Evolutionary conservation across 1,284 basidiomycete genomes (phyloP), one percentile per base, ranked within the genome.

Genomic region (Ceratobasidium papillatum): DNA sequence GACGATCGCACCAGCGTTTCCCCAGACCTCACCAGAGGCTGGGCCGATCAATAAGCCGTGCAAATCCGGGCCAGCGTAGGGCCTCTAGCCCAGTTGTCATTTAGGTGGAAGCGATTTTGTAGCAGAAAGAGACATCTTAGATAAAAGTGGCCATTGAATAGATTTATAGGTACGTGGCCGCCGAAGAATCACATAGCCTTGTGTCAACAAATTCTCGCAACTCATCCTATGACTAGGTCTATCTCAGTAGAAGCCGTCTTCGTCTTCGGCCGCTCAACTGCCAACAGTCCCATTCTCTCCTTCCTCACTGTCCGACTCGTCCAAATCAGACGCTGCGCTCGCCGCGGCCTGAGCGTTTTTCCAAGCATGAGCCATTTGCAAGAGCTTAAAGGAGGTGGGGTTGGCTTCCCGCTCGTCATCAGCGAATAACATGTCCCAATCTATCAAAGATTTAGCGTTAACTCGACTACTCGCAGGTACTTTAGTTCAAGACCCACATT

Each of bases 361-460:
- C 96, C 96, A 98, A 1, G 91, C 91, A 81, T 95, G 94, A 0
- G 96, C 96, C 86, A 93, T 94, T 81, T 96, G 92, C 81, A 98
- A 85, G 85, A 96, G 94, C 81, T 95, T 96, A 90, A 95, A 96
- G 0, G 94, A 90, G 0, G 94, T 91, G 0, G 96, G 94, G 80
- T 97, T 96, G 56, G 92, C 89, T 80, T 96, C 94, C 74, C 91
- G 88, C 80, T 97, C 94, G 86, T 98, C 96, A 85, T 98, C 96
- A 38, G 94, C 90, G 82, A 98, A 98, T 27, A 96, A 91, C 80
- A 96, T 89, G 81, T 97, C 95, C 91, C 93, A 97, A 80, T 96
- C 94, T 95, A 80, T 32, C 71, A 45, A 69, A 45, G 17, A 17
- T 52, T 73, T 75, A 64, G 76, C 14, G 38, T 25, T 47, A 52